These are phyloP conservation scores for Xylaria grammica DNA, from an alignment of 495 filamentous ascomycete genomes.

Conservation along the genomic window DNA sequence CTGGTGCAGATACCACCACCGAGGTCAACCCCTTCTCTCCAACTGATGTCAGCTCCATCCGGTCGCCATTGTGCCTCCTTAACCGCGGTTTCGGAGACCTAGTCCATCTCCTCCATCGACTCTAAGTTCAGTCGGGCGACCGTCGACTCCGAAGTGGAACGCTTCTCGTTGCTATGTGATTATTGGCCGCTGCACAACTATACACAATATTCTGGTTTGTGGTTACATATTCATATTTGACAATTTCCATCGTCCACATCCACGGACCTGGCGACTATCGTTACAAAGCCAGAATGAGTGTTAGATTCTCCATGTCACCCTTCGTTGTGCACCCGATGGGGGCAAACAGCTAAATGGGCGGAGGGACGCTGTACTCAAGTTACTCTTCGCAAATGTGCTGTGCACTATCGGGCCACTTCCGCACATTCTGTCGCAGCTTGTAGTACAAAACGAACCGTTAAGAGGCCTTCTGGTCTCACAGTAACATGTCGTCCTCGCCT, in stretches of 20 bases:
- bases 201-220: background rate
- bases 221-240: background rate
- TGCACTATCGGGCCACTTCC: constrained; percentile 12
- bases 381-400: constrained; percentile 7
- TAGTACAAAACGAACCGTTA: constrained; percentile 26
- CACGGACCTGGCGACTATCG: constrained; percentile 9
- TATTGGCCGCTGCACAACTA: background rate
- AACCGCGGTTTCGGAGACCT: background rate
- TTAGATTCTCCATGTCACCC: background rate
- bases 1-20: background rate
- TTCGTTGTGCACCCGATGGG: background rate
- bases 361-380: constrained; percentile 8
- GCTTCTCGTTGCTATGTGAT: background rate
- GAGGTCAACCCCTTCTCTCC: background rate
- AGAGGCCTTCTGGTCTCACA: constrained; percentile 22
- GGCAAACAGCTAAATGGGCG: constrained; percentile 6
- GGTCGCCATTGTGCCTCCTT: background rate
- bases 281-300: background rate
- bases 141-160: constrained; percentile 6
- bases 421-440: constrained; percentile 22
- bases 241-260: background rate
- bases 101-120: too few relatives aligned
- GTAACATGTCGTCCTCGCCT: constrained; percentile 33
- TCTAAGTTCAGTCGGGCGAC: constrained; percentile 6
- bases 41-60: background rate